Percentiles rank a stretch among this genome's conserved stretches.
phyloP scores from a whole-genome alignment of 805 yeast genomes.

The Wickerhamiella siamensis region DNA sequence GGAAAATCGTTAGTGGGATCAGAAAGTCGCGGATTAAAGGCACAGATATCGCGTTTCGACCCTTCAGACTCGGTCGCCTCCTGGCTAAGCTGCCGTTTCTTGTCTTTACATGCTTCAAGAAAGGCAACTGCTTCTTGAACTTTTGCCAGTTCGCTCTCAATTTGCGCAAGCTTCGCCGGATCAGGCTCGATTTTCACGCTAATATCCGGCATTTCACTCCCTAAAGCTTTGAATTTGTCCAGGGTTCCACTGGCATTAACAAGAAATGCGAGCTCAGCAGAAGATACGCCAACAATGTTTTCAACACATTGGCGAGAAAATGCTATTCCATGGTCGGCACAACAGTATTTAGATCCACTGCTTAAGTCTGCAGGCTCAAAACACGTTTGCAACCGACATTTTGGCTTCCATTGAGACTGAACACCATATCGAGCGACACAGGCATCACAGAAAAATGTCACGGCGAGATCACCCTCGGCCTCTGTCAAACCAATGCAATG shows the following conservation, averaged over 20 bases:
- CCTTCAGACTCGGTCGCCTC: background rate
- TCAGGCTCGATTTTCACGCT: background rate
- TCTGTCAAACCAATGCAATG: background rate
- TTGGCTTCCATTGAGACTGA: background rate
- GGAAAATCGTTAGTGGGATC: background rate
- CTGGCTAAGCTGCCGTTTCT: background rate
- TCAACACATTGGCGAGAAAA: background rate
- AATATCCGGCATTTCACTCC: background rate
- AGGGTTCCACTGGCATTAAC: background rate
- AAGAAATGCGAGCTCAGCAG: background rate
- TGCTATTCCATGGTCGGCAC: background rate
- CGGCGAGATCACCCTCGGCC: background rate
- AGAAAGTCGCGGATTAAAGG: background rate
- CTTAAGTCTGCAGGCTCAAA: background rate
- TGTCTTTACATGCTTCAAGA: background rate
- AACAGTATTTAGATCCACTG: background rate
- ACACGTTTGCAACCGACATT: background rate
- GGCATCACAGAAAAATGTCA: background rate
- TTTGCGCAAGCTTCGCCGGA: background rate
- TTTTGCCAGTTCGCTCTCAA: background rate
- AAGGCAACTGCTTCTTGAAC: background rate
- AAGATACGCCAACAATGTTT: background rate
- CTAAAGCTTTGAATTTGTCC: background rate
- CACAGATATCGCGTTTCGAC: background rate
- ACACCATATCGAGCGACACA: background rate